Percentiles rank a stretch among this genome's conserved stretches.
Conservation (phyloP, 2,329 filamentous ascomycete species). For the Phyllosticta citriasiana region DNA sequence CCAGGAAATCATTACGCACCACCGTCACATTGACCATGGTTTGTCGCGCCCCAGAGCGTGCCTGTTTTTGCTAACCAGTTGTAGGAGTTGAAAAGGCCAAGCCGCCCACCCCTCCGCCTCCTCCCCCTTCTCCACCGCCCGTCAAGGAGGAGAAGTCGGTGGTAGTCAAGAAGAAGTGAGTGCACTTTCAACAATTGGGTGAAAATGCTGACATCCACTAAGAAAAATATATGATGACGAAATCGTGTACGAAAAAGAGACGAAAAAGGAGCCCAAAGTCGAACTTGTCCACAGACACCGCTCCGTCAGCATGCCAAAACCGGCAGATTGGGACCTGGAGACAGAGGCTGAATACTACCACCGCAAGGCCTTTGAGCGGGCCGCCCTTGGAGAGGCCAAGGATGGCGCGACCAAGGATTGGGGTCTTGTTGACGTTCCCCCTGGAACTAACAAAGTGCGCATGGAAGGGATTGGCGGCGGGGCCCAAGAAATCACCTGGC, state of each 20-base stretch:
- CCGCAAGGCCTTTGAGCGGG: conserved; percentile 58
- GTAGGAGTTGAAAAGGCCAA: conserved; percentile 37
- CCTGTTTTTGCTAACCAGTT: conserved; percentile 11
- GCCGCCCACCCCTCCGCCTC: conserved; percentile 41
- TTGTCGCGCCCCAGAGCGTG: conserved; percentile 23
- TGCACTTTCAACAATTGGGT: conserved; percentile 12
- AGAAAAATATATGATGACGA: conserved; percentile 52
- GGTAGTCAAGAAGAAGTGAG: conserved; percentile 26
- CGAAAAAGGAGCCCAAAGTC: conserved; percentile 16
- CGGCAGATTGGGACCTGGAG: conserved; percentile 42
- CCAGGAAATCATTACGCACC: conserved; percentile 82
- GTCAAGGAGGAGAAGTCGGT: conserved; percentile 33
- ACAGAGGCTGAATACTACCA: conserved; percentile 53
- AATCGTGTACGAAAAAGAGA: conserved; percentile 51
- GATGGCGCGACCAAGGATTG: conserved; percentile 67
- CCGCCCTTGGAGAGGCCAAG: conserved; percentile 61
- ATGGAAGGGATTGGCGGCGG: conserved; percentile 72
- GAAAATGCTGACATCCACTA: conserved; percentile 13
- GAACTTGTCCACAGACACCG: conserved; percentile 26
- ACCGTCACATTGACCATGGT: conserved; percentile 81
- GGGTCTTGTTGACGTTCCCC: conserved; percentile 75
- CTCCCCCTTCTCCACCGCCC: conserved; percentile 33
- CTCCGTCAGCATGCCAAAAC: conserved; percentile 35
- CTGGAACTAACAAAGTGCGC: conserved; percentile 69
- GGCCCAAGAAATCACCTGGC: conserved; percentile 68